Conservation (phyloP, 2,329 filamentous ascomycete genomes). For the Penicillium sp. region DNA sequence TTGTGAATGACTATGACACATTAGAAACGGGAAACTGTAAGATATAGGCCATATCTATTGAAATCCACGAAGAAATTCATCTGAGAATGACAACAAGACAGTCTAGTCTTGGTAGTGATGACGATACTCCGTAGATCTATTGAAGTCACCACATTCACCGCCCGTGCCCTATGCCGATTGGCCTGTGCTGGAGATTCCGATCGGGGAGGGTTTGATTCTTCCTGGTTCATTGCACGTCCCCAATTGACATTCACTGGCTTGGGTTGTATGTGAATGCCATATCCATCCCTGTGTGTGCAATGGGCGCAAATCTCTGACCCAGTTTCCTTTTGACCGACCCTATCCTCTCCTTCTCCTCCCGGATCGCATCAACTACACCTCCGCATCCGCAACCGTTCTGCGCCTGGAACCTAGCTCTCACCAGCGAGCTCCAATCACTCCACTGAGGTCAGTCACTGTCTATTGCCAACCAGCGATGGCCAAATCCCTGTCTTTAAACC, state of each 20-base stretch:
- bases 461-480: background rate
- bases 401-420: slow-evolving; percentile 2
- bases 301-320: slow-evolving; percentile 13
- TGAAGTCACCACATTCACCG: slow-evolving; percentile 3
- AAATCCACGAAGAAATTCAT: too few species aligned
- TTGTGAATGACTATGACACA: too few species aligned
- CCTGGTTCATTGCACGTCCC: background rate
- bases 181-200: slow-evolving; percentile 5
- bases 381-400: slow-evolving; percentile 6
- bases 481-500: background rate
- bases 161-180: slow-evolving; percentile 12
- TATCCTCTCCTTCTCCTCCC: slow-evolving; percentile 13
- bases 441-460: background rate
- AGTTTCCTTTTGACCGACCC: slow-evolving; percentile 10
- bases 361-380: slow-evolving; percentile 3
- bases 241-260: slow-evolving; percentile 1
- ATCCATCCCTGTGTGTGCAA: slow-evolving; percentile 9
- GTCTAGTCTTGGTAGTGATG: background rate
- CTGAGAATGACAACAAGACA: too few species aligned
- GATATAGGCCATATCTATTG: too few species aligned
- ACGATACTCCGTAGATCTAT: background rate
- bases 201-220: slow-evolving; percentile 1
- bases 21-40: too few species aligned
- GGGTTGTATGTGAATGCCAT: background rate
- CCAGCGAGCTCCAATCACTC: background rate